A percentile compares a stretch with the other conserved stretches of the same genome.
phyloP scores from a whole-genome alignment of 805 yeast species.

The Candida tibetensis region DNA sequence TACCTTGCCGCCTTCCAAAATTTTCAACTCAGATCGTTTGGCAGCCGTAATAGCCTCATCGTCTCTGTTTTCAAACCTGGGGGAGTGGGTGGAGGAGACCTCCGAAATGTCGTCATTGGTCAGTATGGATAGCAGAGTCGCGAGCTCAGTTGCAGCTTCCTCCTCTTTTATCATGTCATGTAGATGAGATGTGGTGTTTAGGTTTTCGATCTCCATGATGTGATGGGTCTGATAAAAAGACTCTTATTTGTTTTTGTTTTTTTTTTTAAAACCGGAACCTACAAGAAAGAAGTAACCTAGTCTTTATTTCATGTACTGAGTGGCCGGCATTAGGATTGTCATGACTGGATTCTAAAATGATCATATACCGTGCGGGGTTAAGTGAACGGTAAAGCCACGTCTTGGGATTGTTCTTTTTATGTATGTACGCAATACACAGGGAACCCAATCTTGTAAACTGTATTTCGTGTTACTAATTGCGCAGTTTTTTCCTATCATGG shows the following conservation, averaged over 20 bases:
- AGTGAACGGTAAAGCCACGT: no score
- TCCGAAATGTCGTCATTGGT: neutral
- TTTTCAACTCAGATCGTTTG: constrained; percentile 15
- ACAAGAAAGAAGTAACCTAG: no score
- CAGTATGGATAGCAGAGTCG: neutral
- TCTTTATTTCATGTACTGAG: no score
- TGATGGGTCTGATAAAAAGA: no score
- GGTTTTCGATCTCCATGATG: neutral
- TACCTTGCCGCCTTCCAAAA: constrained; percentile 50
- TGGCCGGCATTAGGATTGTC: neutral
- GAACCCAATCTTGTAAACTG: no score
- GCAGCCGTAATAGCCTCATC: neutral
- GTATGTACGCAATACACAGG: no score
- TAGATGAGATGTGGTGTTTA: neutral
- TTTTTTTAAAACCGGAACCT: no score
- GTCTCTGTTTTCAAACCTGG: neutral
- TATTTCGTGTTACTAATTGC: no score
- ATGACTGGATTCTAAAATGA: neutral
- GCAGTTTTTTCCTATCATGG: no score
- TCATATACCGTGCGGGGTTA: neutral
- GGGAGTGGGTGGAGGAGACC: neutral
- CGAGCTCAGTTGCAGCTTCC: neutral
- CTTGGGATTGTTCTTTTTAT: no score
- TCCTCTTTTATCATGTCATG: neutral
- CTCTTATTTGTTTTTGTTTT: no score